Evolutionary conservation across 768 basidiomycete species (phyloP).

Genomic region (Hericium erinaceus): DNA sequence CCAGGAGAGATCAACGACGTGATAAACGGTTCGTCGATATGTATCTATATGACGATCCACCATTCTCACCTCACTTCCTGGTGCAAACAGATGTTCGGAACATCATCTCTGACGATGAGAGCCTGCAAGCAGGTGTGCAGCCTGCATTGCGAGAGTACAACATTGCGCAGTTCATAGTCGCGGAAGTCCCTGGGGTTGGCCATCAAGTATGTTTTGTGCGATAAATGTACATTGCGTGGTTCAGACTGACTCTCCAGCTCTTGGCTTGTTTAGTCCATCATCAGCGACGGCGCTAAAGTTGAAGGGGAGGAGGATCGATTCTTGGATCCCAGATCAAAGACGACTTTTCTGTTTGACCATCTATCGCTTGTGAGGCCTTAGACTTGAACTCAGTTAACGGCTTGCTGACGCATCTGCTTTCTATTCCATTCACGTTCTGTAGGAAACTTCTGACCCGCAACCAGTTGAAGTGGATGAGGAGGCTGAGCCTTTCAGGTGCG

Average conservation of each 20-base stretch:
- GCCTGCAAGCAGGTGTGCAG: constrained; percentile 67
- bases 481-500: constrained; percentile 71
- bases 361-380: constrained; percentile 55
- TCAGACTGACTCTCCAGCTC: background rate
- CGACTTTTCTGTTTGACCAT: constrained; percentile 80
- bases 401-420: background rate
- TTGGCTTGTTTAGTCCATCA: constrained; percentile 50
- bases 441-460: constrained; percentile 76
- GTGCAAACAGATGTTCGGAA: constrained; percentile 67
- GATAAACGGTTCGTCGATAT: constrained; percentile 54
- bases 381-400: background rate
- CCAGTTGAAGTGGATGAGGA: constrained; percentile 50
- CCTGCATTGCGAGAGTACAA: constrained; percentile 83
- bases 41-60: background rate
- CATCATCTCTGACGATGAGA: constrained; percentile 80
- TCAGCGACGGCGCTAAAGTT: constrained; percentile 63
- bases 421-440: background rate
- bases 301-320: constrained; percentile 57
- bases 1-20: constrained; percentile 98
- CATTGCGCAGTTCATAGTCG: constrained; percentile 76
- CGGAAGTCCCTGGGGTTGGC: constrained; percentile 67
- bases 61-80: background rate
- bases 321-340: constrained; percentile 74
- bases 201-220: constrained; percentile 55
- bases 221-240: background rate